These are phyloP conservation scores for Wickerhamia fluorescens DNA, from an alignment of 805 yeast genomes.

Conservation along the genomic window DNA sequence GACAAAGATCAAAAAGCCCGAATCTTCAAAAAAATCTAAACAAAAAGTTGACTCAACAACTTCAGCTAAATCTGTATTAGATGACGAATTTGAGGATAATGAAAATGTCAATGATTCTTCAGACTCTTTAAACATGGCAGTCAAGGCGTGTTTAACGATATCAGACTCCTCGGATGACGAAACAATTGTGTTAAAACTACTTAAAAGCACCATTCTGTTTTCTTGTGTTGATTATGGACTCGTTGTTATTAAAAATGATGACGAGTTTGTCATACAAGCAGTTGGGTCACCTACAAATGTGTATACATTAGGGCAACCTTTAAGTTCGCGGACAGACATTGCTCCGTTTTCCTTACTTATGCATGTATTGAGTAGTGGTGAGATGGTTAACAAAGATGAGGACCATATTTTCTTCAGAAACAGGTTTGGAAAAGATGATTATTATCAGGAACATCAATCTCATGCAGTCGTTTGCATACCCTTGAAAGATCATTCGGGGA, in stretches of 20 bases:
- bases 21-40: neutral
- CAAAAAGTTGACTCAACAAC: neutral
- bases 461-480: constrained; percentile 40
- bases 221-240: constrained; percentile 30
- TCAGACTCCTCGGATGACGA: constrained; percentile 37
- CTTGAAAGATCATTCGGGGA: constrained; percentile 32
- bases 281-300: constrained; percentile 21
- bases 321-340: constrained; percentile 32
- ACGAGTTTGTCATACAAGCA: constrained; percentile 20
- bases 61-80: neutral
- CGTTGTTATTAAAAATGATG: constrained; percentile 13
- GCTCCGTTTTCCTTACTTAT: constrained; percentile 36
- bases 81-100: no score
- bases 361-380: constrained; percentile 32
- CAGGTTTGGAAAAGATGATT: constrained; percentile 32
- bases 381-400: constrained; percentile 27
- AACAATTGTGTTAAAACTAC: constrained; percentile 29
- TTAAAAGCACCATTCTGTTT: constrained; percentile 32
- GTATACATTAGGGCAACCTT: constrained; percentile 23
- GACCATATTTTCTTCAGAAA: constrained; percentile 27
- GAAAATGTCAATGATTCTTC: constrained; percentile 3
- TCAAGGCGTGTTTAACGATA: constrained; percentile 42
- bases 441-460: constrained; percentile 27
- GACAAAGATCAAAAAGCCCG: neutral
- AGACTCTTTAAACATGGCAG: constrained; percentile 19